Evolutionary conservation across 345 rosid genomes (phyloP).

Genomic region (Ricinus communis): DNA sequence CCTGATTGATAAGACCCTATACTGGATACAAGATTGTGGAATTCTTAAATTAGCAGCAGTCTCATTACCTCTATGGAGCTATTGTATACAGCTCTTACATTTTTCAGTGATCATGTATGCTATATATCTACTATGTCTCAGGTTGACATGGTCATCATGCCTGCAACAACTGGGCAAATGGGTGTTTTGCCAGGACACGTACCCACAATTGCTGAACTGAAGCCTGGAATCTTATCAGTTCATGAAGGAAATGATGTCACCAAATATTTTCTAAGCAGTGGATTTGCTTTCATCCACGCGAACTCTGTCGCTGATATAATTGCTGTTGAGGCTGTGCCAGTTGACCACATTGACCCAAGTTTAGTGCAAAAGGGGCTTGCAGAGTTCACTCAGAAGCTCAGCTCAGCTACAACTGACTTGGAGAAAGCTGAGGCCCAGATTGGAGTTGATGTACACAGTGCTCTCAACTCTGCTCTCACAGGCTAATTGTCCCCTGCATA

Average conservation of each 20-base stretch:
- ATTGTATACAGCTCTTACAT: neutral
- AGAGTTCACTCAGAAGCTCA: conserved; percentile 70
- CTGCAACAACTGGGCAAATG: conserved; percentile 92
- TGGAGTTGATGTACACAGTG: conserved; percentile 78
- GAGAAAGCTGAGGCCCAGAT: conserved; percentile 93
- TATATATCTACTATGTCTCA: conserved; percentile 20
- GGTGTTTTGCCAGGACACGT: conserved; percentile 92
- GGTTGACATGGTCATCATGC: conserved; percentile 96
- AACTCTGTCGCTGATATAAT: conserved; percentile 78
- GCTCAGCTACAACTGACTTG: conserved; percentile 69
- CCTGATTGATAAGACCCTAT: neutral
- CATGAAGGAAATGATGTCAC: conserved; percentile 72
- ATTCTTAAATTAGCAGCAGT: neutral
- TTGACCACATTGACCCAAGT: conserved; percentile 63
- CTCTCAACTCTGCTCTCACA: conserved; percentile 56
- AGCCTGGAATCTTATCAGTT: conserved; percentile 84
- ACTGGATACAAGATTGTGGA: neutral
- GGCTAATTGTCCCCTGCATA: conserved; percentile 27
- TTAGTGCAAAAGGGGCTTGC: conserved; percentile 85
- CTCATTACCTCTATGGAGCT: neutral
- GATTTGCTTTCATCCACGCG: conserved; percentile 76
- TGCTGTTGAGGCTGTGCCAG: conserved; percentile 73
- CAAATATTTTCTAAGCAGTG: conserved; percentile 87
- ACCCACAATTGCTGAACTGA: conserved; percentile 80
- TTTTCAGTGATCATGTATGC: neutral